phyloP scores from a whole-genome alignment of 2,329 filamentous ascomycete species.

The Microdochium bolleyi region DNA sequence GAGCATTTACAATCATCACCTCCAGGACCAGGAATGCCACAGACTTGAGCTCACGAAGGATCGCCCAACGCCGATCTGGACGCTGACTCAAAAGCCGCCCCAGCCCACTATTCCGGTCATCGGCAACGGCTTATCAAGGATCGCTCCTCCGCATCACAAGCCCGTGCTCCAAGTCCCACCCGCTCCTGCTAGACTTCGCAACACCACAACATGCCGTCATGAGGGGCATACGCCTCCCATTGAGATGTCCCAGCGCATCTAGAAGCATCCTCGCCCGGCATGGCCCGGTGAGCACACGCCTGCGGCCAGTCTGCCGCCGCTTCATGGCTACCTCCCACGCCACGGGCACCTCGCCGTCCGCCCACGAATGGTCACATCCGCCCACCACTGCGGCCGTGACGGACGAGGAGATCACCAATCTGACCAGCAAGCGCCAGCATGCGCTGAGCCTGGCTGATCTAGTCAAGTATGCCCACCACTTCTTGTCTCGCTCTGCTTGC shows the following conservation, averaged over 20 bases:
- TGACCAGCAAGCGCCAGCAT: conserved; percentile 73
- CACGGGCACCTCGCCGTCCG: conserved; percentile 1
- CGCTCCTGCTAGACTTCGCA: background rate
- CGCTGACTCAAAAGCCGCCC: too few species aligned
- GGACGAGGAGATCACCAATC: conserved; percentile 69
- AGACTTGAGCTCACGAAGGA: too few species aligned
- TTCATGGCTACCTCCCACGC: background rate
- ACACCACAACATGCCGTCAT: conserved; percentile 35
- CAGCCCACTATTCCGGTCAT: background rate
- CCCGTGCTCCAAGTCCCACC: background rate
- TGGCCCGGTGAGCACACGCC: conserved; percentile 3
- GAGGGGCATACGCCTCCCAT: conserved; percentile 29
- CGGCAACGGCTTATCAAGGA: background rate
- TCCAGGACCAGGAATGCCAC: too few species aligned
- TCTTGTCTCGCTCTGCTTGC: background rate
- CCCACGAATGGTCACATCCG: conserved; percentile 29
- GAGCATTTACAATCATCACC: too few species aligned
- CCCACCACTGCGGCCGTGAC: conserved; percentile 42
- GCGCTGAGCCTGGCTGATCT: conserved; percentile 80
- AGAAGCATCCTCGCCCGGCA: conserved; percentile 5
- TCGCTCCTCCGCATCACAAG: background rate
- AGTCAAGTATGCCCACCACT: conserved; percentile 54
- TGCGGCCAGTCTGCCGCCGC: conserved; percentile 2
- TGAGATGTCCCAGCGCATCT: conserved; percentile 22
- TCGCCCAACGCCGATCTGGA: too few species aligned